phyloP scores from a whole-genome alignment of 2,329 filamentous ascomycete genomes.

The Blastomyces gilchristii region DNA sequence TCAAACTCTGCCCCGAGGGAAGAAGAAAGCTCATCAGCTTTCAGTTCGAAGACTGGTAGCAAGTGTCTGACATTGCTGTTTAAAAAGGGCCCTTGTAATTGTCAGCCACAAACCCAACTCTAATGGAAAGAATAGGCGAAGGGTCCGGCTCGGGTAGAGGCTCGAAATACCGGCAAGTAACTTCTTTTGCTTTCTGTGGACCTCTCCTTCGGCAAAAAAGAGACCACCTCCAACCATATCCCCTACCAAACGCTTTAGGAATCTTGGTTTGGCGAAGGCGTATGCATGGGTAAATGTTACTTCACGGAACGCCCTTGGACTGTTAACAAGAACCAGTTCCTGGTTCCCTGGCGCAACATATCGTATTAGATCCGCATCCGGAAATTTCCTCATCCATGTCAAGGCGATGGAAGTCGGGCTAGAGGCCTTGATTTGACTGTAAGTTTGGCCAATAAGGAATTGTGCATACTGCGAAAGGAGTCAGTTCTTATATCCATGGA shows the following conservation, averaged over 20 bases:
- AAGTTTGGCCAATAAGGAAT: conserved; percentile 6
- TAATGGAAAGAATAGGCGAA: neutral
- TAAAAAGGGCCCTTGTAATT: conserved; percentile 3
- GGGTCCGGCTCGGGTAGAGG: neutral
- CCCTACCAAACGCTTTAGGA: conserved; percentile 3
- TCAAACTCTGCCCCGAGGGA: neutral
- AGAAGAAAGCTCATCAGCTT: neutral
- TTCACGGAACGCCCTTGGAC: conserved; percentile 5
- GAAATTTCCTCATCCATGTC: conserved; percentile 7
- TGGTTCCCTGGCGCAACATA: neutral
- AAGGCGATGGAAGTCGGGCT: conserved; percentile 2
- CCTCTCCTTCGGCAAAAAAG: conserved; percentile 7
- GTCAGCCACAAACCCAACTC: neutral
- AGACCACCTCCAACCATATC: conserved; percentile 1
- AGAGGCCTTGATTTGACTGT: conserved; percentile 1
- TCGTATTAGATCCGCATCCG: conserved; percentile 7
- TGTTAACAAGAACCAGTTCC: conserved; percentile 6
- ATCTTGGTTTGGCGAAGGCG: conserved; percentile 6
- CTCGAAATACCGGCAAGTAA: conserved; percentile 5
- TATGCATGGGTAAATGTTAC: conserved; percentile 6
- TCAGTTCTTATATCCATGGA: neutral
- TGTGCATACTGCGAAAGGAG: neutral
- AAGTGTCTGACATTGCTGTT: conserved; percentile 4
- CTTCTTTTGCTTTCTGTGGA: conserved; percentile 4
- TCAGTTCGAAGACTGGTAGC: conserved; percentile 1